Percentiles rank a stretch among this genome's conserved stretches.
Evolutionary conservation across 768 basidiomycete species (phyloP).

Genomic region (Peribolospora baueri): DNA sequence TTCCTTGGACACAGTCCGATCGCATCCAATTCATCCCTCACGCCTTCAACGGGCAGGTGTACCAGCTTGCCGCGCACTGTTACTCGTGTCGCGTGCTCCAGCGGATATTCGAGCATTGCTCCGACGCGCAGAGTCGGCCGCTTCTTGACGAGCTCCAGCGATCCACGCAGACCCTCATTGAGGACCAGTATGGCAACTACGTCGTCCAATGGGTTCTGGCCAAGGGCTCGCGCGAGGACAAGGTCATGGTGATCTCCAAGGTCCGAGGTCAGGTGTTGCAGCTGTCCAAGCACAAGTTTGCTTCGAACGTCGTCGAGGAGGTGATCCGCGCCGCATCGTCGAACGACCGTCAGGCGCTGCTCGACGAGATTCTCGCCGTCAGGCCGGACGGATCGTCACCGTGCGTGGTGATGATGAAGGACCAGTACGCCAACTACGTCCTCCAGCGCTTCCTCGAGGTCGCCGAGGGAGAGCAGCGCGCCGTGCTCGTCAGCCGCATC

Average conservation of each 20-base stretch:
- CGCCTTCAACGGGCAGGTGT: constrained; percentile 50
- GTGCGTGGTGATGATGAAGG: constrained; percentile 53
- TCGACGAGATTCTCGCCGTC: constrained; percentile 54
- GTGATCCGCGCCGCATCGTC: constrained; percentile 38
- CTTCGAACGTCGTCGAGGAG: constrained; percentile 83
- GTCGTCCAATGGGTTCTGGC: constrained; percentile 85
- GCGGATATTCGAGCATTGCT: constrained; percentile 65
- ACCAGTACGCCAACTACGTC: constrained; percentile 38
- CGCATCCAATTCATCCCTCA: constrained; percentile 44
- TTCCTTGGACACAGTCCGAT: constrained; percentile 24
- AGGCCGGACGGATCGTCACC: constrained; percentile 41
- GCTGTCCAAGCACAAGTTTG: constrained; percentile 33
- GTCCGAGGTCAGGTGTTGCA: constrained; percentile 53
- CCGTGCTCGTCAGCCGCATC: constrained; percentile 35
- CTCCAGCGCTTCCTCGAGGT: constrained; percentile 30
- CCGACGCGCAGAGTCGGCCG: constrained; percentile 37
- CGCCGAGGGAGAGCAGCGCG: constrained; percentile 47
- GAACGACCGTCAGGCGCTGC: constrained; percentile 38
- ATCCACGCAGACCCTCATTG: constrained; percentile 46
- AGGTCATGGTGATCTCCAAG: constrained; percentile 36
- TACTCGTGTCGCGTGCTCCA: constrained; percentile 91
- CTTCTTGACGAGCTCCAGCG: constrained; percentile 63
- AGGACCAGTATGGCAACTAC: constrained; percentile 50
- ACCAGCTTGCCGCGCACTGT: constrained; percentile 59
- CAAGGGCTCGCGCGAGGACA: constrained; percentile 47